A percentile compares a stretch with the other conserved stretches of the same genome.
Conservation (phyloP, 2,329 filamentous ascomycete genomes). For the Cladophialophora yegresii region DNA sequence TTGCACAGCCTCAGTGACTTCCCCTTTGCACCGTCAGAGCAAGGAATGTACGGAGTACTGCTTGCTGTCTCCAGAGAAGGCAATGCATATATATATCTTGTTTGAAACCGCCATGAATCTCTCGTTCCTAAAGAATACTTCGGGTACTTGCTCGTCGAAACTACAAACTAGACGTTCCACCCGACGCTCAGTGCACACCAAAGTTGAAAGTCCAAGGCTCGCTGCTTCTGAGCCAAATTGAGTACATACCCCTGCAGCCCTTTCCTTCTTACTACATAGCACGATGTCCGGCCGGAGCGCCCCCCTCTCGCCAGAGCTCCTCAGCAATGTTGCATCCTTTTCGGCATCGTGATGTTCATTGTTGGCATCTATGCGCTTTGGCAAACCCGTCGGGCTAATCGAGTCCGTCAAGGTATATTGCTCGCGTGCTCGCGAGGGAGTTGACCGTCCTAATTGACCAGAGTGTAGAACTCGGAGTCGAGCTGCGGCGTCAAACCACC, state of each 20-base stretch:
- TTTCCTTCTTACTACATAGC: too few relatives aligned
- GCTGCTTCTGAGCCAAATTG: neutral
- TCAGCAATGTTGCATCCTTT: constrained; percentile 11
- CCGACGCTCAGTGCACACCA: neutral
- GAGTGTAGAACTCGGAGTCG: constrained; percentile 2
- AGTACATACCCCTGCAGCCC: neutral
- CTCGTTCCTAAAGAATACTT: neutral
- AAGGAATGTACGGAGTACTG: too few relatives aligned
- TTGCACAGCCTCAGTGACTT: too few relatives aligned
- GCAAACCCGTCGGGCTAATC: constrained; percentile 7
- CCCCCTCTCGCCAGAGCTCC: constrained; percentile 9
- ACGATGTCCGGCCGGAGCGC: neutral
- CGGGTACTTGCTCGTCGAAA: too few relatives aligned
- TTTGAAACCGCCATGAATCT: neutral
- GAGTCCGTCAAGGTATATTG: constrained; percentile 4
- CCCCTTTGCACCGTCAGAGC: too few relatives aligned
- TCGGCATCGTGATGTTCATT: constrained; percentile 13
- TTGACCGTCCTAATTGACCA: neutral
- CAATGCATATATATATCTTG: neutral
- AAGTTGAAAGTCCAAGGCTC: neutral
- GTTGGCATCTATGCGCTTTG: constrained; percentile 12
- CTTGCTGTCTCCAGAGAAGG: too few relatives aligned
- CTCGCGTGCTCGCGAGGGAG: neutral
- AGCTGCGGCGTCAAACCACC: constrained; percentile 2
- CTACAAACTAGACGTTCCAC: neutral